These are phyloP conservation scores for Penicillium steckii DNA, from an alignment of 495 filamentous ascomycete species.

Conservation along the genomic window DNA sequence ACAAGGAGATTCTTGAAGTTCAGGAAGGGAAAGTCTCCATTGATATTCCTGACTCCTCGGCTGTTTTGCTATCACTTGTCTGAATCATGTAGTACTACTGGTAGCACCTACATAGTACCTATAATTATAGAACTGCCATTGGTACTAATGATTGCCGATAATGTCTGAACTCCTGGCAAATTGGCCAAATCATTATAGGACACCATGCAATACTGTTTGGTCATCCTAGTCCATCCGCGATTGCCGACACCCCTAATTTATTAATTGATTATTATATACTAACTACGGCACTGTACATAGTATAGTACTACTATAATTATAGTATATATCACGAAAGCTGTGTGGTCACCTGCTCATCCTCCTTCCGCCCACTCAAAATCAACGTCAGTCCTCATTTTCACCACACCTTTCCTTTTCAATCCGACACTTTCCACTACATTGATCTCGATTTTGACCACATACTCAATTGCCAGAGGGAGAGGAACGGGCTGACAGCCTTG, in stretches of 20 bases:
- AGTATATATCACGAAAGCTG: not conserved
- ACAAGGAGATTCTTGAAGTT: not conserved
- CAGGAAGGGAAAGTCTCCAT: not conserved
- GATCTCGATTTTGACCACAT: too few species aligned
- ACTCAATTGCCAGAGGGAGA: not conserved
- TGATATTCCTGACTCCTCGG: conserved; percentile 11
- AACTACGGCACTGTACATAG: not conserved
- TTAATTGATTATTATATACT: not conserved
- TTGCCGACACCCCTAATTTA: too few species aligned
- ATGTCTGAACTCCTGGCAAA: too few species aligned
- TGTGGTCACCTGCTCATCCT: not conserved
- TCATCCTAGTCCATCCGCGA: too few species aligned
- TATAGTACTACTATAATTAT: not conserved
- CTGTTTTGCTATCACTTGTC: conserved; percentile 7
- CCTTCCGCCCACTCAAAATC: not conserved
- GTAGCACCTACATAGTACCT: not conserved
- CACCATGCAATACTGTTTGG: too few species aligned
- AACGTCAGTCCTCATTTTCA: not conserved
- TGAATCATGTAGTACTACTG: not conserved
- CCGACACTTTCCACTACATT: not conserved
- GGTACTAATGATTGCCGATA: too few species aligned
- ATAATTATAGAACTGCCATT: too few species aligned
- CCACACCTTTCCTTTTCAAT: not conserved
- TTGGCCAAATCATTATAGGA: too few species aligned
- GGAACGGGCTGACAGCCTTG: not conserved